Base-by-base conservation (phyloP, 129 eudicot species). In the Lactuca saligna region DNA sequence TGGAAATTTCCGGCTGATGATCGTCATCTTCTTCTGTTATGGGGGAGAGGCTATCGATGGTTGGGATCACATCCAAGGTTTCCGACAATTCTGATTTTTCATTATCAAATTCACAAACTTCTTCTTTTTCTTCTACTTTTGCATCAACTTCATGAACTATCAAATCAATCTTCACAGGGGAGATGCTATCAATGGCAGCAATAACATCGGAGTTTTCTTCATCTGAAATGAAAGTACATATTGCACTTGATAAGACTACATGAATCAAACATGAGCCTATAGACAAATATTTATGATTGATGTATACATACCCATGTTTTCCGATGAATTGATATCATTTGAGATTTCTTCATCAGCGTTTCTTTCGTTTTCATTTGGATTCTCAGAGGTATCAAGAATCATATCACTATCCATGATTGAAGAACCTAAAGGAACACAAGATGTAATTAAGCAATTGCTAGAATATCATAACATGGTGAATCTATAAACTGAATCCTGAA, bases 301-400 rank as follows among this genome's bases (percentile, higher is more conserved):
- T 3, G 6, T 35, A 2, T 2, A 55, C 69, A 34, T 51, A 80
- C 84, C 75, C 20, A 25, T 63, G 54, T 38, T 69, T 31, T 60
- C 11, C 3, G 54, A 8, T 35, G 31, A 11, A 10, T 75, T 60
- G 34, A 11, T 11, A 2, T 64, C 75, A 3, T 12, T 12, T 35
- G 41, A 64, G 7, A 48, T 51, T 3, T 33, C 44, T 53, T 70
- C 75, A 48, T 60, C 33, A 6, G 41, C 54, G 38, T 2, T 35
- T 3, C 38, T 4, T 4, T 35, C 38, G 38, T 35, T 35, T 25
- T 25, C 29, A 25, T 25, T 25, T 31, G 68, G 37, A 42, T 31
- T 39, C 41, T 61, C 63, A 7, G 12, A 13, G 38, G 10, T 35
- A 38, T 35, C 69, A 60, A 11, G 31, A 10, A 71, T 15, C 58